Percentiles rank a stretch among this genome's conserved stretches.
These are phyloP conservation scores for Yamadazyma jaroonii DNA, from an alignment of 1,139 yeast genomes.

Conservation along the genomic window DNA sequence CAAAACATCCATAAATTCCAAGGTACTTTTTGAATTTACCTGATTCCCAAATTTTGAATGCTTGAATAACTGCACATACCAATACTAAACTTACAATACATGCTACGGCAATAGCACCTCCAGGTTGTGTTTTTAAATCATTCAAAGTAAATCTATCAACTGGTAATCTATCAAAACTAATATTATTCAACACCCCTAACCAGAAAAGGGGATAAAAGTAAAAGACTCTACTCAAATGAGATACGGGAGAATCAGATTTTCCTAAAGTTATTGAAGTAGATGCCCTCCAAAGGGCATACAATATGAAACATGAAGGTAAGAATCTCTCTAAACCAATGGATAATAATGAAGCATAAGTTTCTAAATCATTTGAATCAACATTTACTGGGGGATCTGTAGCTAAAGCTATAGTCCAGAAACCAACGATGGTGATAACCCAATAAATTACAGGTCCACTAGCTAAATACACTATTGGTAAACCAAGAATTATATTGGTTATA, in stretches of 20 bases:
- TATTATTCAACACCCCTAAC: slow-evolving; percentile 81
- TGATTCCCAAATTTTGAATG: slow-evolving; percentile 73
- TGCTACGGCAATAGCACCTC: slow-evolving; percentile 67
- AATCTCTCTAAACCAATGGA: slow-evolving; percentile 73
- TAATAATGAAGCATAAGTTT: slow-evolving; percentile 56
- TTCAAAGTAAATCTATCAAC: slow-evolving; percentile 74
- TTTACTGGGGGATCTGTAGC: slow-evolving; percentile 80
- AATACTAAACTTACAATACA: slow-evolving; percentile 45
- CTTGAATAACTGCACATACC: slow-evolving; percentile 66
- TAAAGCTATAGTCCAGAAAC: slow-evolving; percentile 81
- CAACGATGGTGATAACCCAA: slow-evolving; percentile 64
- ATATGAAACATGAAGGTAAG: slow-evolving; percentile 69
- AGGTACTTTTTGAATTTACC: slow-evolving; percentile 67
- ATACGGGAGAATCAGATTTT: slow-evolving; percentile 24
- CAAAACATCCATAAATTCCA: slow-evolving; percentile 47
- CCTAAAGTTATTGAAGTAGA: slow-evolving; percentile 42
- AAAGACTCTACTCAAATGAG: slow-evolving; percentile 51
- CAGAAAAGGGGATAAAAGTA: slow-evolving; percentile 82
- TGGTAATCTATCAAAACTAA: slow-evolving; percentile 85
- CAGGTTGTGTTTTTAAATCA: slow-evolving; percentile 74
- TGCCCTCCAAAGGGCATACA: slow-evolving; percentile 68
- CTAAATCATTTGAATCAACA: slow-evolving; percentile 52
- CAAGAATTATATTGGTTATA: slow-evolving; percentile 54
- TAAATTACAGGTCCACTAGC: slow-evolving; percentile 55
- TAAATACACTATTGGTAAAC: slow-evolving; percentile 57